phyloP scores from a whole-genome alignment of 352 stramenopile genomes.

The Phytophthora cryptogea region DNA sequence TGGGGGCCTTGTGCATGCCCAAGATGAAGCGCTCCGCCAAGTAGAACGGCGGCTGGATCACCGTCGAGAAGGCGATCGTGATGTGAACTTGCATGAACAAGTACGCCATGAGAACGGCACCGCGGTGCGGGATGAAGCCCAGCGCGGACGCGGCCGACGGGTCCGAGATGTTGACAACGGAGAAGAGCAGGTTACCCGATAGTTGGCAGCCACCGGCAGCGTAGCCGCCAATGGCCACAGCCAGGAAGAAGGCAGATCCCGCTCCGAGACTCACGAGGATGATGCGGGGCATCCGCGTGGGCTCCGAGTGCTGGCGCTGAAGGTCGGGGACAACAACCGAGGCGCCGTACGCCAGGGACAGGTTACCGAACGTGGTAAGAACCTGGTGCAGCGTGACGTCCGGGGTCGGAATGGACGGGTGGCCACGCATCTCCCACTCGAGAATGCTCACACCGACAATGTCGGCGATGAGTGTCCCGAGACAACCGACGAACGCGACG shows the following conservation, averaged over 20 bases:
- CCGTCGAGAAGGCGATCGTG: slow-evolving; percentile 47
- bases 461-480: slow-evolving; percentile 34
- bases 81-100: slow-evolving; percentile 44
- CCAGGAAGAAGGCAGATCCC: slow-evolving; percentile 42
- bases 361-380: slow-evolving; percentile 32
- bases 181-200: slow-evolving; percentile 35
- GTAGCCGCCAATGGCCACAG: slow-evolving; percentile 39
- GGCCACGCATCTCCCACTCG: slow-evolving; percentile 31
- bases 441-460: slow-evolving; percentile 28
- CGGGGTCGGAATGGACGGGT: slow-evolving; percentile 25
- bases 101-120: slow-evolving; percentile 33
- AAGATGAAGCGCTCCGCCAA: slow-evolving; percentile 43
- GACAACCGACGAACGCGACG: slow-evolving; percentile 29
- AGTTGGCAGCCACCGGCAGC: slow-evolving; percentile 42
- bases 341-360: slow-evolving; percentile 33
- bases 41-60: slow-evolving; percentile 45
- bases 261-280: slow-evolving; percentile 40
- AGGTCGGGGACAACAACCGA: slow-evolving; percentile 33
- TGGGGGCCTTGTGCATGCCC: slow-evolving; percentile 37
- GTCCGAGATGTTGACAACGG: slow-evolving; percentile 28
- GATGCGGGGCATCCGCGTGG: slow-evolving; percentile 45
- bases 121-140: slow-evolving; percentile 32
- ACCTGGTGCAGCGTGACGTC: slow-evolving; percentile 36
- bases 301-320: slow-evolving; percentile 43
- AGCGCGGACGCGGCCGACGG: slow-evolving; percentile 21